Conservation (phyloP, 495 filamentous ascomycete species). For the Tuber aestivum region DNA sequence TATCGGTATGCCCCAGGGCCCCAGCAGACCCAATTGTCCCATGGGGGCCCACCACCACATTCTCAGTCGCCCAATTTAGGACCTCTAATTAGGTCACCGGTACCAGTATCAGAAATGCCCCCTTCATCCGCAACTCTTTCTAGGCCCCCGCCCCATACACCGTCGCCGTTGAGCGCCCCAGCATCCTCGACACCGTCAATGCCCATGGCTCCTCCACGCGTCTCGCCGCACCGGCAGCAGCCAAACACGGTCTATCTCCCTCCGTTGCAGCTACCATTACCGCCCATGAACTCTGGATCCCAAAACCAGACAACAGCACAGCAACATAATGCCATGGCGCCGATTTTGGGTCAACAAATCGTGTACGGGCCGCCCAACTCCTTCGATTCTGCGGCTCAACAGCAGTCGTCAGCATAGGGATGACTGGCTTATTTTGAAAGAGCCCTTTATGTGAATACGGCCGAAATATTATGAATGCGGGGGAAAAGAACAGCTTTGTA, state of each 20-base stretch:
- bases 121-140: slow-evolving; percentile 11
- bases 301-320: slow-evolving; percentile 22
- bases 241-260: slow-evolving; percentile 33
- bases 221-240: slow-evolving; percentile 32
- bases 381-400: slow-evolving; percentile 42
- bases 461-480: slow-evolving; percentile 17
- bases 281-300: slow-evolving; percentile 38
- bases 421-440: slow-evolving; percentile 35
- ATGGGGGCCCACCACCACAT: slow-evolving; percentile 30
- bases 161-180: slow-evolving; percentile 27
- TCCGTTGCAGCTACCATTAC: slow-evolving; percentile 41
- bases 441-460: slow-evolving; percentile 29
- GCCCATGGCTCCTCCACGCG: slow-evolving; percentile 40
- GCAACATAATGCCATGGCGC: slow-evolving; percentile 40
- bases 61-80: slow-evolving; percentile 30
- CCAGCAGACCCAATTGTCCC: slow-evolving; percentile 24
- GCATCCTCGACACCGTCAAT: slow-evolving; percentile 30
- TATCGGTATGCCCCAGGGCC: slow-evolving; percentile 24
- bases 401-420: slow-evolving; percentile 39
- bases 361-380: slow-evolving; percentile 42
- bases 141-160: slow-evolving; percentile 22
- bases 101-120: slow-evolving; percentile 18
- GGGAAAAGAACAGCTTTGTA: slow-evolving; percentile 24
- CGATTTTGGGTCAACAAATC: slow-evolving; percentile 38
- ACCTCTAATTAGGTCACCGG: slow-evolving; percentile 33